phyloP scores from a whole-genome alignment of 768 basidiomycete genomes.

The Phanerochaete carnosa region DNA sequence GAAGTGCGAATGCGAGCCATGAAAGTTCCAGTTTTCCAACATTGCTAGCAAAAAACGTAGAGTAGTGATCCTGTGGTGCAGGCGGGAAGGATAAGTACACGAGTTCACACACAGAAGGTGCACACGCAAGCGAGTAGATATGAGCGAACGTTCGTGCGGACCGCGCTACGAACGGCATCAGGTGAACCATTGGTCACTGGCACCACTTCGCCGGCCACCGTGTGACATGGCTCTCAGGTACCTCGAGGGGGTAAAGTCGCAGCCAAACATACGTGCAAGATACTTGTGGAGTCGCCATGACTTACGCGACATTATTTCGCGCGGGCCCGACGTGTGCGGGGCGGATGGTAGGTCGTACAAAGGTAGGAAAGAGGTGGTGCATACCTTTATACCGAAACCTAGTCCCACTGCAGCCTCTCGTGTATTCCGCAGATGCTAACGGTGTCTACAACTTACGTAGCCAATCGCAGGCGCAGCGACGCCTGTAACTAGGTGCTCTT shows the following conservation, averaged over 20 bases:
- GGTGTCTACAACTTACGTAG: not conserved
- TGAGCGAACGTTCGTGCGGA: conserved; percentile 6
- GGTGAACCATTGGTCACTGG: not conserved
- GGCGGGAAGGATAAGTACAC: not conserved
- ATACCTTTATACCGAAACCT: not conserved
- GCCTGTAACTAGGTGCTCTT: not conserved
- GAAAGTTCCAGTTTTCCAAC: conserved; percentile 22
- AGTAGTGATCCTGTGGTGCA: not conserved
- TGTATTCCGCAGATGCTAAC: not conserved
- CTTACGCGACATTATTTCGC: not conserved
- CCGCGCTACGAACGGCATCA: not conserved
- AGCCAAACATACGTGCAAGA: not conserved
- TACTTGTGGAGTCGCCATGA: not conserved
- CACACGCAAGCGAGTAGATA: not conserved
- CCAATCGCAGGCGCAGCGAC: not conserved
- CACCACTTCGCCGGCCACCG: not conserved
- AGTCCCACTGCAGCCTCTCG: not conserved
- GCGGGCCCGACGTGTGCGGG: not conserved
- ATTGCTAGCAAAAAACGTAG: conserved; percentile 6
- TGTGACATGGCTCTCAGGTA: not conserved
- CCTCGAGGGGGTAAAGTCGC: not conserved
- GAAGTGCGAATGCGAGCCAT: conserved; percentile 7
- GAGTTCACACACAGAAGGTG: not conserved
- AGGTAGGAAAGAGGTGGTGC: not conserved
- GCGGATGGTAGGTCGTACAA: not conserved